Evolutionary conservation across 129 eudicot genomes (phyloP).

Genomic region (Flaveria sonorensis): DNA sequence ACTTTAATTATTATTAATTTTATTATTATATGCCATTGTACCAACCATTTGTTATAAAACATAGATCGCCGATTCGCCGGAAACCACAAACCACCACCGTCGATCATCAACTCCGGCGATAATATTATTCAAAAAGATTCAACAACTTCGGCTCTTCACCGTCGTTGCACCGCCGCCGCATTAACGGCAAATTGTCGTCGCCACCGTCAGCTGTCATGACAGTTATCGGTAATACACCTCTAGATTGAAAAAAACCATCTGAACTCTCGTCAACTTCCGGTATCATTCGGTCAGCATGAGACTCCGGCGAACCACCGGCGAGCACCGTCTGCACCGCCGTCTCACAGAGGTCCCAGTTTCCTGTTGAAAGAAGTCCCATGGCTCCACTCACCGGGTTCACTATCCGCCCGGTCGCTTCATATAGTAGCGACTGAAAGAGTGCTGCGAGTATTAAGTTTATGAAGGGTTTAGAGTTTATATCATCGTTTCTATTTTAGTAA

Average conservation of each 20-base stretch:
- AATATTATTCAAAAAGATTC: slow-evolving; percentile 53
- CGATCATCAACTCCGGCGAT: slow-evolving; percentile 2
- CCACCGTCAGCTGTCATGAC: slow-evolving; percentile 2
- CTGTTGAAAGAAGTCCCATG: slow-evolving; percentile 62
- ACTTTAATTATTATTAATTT: too few species aligned
- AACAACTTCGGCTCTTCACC: slow-evolving; percentile 56
- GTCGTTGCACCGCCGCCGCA: background rate
- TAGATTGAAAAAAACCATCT: slow-evolving; percentile 18
- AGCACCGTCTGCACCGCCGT: slow-evolving; percentile 65
- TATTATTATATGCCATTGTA: too few species aligned
- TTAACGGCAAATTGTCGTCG: background rate
- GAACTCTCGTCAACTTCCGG: slow-evolving; percentile 34
- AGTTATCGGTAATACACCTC: slow-evolving; percentile 14
- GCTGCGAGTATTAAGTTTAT: slow-evolving; percentile 31
- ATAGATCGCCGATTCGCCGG: background rate
- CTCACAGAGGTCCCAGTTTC: slow-evolving; percentile 74
- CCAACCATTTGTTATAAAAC: background rate
- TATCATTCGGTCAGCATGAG: slow-evolving; percentile 1
- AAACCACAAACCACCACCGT: background rate
- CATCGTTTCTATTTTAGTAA: too few species aligned
- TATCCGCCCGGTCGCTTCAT: slow-evolving; percentile 77
- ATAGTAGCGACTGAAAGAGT: slow-evolving; percentile 61
- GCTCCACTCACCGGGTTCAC: slow-evolving; percentile 79
- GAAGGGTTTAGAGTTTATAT: too few species aligned
- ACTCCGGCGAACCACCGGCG: slow-evolving; percentile 50